Percentiles rank a stretch among this genome's conserved stretches.
Evolutionary conservation across 495 filamentous ascomycete species (phyloP).

Genomic region (Penicillium egyptiacum): DNA sequence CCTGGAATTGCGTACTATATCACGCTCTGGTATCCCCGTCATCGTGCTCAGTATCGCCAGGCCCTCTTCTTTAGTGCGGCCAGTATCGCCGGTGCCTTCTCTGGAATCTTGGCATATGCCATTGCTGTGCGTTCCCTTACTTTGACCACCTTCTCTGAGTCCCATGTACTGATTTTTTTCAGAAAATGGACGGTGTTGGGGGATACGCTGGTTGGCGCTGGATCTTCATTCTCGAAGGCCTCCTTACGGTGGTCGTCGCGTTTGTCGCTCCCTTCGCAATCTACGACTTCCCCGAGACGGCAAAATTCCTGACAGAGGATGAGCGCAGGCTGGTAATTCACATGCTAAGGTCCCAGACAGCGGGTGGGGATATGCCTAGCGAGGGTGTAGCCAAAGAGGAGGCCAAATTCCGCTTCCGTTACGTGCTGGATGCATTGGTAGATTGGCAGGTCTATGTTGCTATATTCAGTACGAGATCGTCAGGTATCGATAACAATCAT

Average conservation of each 20-base stretch:
- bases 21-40: conserved; percentile 70
- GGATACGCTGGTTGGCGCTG: conserved; percentile 68
- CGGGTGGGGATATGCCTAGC: no score
- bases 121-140: conserved; percentile 56
- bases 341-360: no score
- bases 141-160: no score
- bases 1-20: conserved; percentile 74
- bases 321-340: conserved; percentile 54
- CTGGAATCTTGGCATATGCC: conserved; percentile 64
- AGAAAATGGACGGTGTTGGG: conserved; percentile 64
- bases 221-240: no score
- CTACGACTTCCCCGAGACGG: conserved; percentile 66
- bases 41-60: conserved; percentile 64
- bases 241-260: conserved; percentile 59
- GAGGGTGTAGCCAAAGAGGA: no score
- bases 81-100: conserved; percentile 66
- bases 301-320: conserved; percentile 46
- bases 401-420: conserved; percentile 61
- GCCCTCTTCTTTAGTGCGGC: conserved; percentile 72
- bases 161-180: not conserved
- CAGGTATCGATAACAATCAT: no score
- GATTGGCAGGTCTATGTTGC: conserved; percentile 76
- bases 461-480: conserved; percentile 60
- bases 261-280: conserved; percentile 58
- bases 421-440: conserved; percentile 60